Percentiles rank a stretch among this genome's conserved stretches.
phyloP scores from a whole-genome alignment of 495 filamentous ascomycete genomes.

The Penicillium mononematosum region DNA sequence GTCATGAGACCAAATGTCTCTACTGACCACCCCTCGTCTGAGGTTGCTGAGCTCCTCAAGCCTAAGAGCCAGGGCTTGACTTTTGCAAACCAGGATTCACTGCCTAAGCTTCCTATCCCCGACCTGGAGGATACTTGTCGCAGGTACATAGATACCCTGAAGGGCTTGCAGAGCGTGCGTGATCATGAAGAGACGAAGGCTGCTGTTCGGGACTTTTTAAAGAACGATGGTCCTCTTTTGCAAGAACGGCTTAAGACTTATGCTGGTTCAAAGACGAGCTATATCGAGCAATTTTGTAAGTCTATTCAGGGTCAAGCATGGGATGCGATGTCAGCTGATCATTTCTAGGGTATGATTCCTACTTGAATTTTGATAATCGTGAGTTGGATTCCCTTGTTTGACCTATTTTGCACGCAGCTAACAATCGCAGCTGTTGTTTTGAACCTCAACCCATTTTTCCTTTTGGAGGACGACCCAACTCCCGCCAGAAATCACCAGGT shows the following conservation, averaged over 20 bases:
- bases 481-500: slow-evolving; percentile 95
- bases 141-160: slow-evolving; percentile 77
- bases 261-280: slow-evolving; percentile 89
- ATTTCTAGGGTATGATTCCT: slow-evolving; percentile 90
- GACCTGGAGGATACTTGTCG: slow-evolving; percentile 79
- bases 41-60: slow-evolving; percentile 17
- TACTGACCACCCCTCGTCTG: slow-evolving; percentile 12
- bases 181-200: slow-evolving; percentile 82
- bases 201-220: slow-evolving; percentile 83
- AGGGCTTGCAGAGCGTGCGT: slow-evolving; percentile 73
- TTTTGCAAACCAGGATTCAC: slow-evolving; percentile 81
- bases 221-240: slow-evolving; percentile 76
- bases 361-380: slow-evolving; percentile 95
- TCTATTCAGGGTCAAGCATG: slow-evolving; percentile 10
- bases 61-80: slow-evolving; percentile 57
- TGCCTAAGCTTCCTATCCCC: slow-evolving; percentile 91
- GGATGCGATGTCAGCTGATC: slow-evolving; percentile 2
- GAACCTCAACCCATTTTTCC: slow-evolving; percentile 96
- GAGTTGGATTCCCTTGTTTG: slow-evolving; percentile 22
- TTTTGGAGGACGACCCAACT: slow-evolving; percentile 96
- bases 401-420: slow-evolving; percentile 6
- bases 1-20: slow-evolving; percentile 28
- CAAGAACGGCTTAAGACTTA: slow-evolving; percentile 92
- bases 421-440: slow-evolving; percentile 72
- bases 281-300: slow-evolving; percentile 98